Percentiles rank a stretch among this genome's conserved stretches.
phyloP scores from a whole-genome alignment of 169 alveolate genomes.

The Cytauxzoon felis region DNA sequence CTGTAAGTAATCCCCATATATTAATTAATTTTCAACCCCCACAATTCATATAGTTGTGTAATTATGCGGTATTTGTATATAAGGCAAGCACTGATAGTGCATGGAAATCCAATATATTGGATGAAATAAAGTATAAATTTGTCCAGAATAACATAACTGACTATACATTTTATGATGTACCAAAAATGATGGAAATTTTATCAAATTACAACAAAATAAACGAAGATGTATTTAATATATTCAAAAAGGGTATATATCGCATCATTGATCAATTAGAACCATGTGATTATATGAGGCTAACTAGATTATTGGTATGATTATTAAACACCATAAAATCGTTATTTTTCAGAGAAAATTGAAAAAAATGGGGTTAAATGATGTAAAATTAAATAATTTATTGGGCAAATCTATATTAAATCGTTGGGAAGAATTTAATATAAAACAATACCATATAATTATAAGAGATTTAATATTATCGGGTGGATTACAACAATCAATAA shows the following conservation, averaged over 20 bases:
- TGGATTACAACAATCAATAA: conserved; percentile 8
- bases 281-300: conserved; percentile 64
- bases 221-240: conserved; percentile 55
- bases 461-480: conserved; percentile 55
- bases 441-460: conserved; percentile 65
- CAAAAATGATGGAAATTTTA: conserved; percentile 60
- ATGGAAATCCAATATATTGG: conserved; percentile 22
- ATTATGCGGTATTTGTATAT: conserved; percentile 49
- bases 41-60: conserved; percentile 30
- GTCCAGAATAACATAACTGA: conserved; percentile 13
- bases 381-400: conserved; percentile 57
- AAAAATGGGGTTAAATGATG: conserved; percentile 22
- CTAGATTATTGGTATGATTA: conserved; percentile 69
- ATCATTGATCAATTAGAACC: conserved; percentile 75
- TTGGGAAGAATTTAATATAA: conserved; percentile 50
- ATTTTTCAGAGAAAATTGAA: conserved; percentile 14
- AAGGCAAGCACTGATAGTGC: conserved; percentile 17
- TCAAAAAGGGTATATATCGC: conserved; percentile 64
- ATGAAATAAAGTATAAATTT: conserved; percentile 20
- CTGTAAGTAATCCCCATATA: conserved; percentile 36
- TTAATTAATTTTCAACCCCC: neutral
- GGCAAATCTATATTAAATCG: conserved; percentile 56
- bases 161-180: conserved; percentile 53
- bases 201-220: conserved; percentile 42
- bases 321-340: neutral